Conservation (phyloP, 2,329 filamentous ascomycete genomes). For the Macrophomina pseudophaseolina region DNA sequence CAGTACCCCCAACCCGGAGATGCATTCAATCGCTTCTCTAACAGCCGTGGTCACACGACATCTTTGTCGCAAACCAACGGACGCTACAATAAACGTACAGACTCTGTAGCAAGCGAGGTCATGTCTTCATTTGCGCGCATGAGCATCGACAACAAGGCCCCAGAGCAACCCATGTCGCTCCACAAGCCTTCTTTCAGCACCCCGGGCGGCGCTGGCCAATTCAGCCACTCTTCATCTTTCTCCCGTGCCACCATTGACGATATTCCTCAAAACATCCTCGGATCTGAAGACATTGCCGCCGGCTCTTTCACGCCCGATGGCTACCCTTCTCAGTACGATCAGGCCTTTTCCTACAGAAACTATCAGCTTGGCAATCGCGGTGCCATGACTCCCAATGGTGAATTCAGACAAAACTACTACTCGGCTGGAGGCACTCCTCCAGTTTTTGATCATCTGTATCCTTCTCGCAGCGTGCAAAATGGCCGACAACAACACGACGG, state of each 20-base stretch:
- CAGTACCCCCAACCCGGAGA: constrained; percentile 41
- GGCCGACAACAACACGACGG: constrained; percentile 43
- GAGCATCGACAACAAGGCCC: constrained; percentile 40
- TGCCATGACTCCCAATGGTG: constrained; percentile 46
- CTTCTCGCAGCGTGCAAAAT: constrained; percentile 48
- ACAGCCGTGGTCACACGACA: constrained; percentile 52
- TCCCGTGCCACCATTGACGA: constrained; percentile 32
- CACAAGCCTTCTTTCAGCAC: constrained; percentile 43
- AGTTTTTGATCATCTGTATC: constrained; percentile 49
- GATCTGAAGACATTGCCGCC: constrained; percentile 33
- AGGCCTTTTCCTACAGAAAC: constrained; percentile 44
- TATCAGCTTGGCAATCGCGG: constrained; percentile 52
- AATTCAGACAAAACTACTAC: constrained; percentile 56
- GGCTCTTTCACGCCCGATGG: constrained; percentile 45
- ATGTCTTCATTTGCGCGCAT: constrained; percentile 42
- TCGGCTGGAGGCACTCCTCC: constrained; percentile 52
- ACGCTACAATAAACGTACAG: constrained; percentile 46
- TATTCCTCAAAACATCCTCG: constrained; percentile 30
- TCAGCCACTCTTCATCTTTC: constrained; percentile 29
- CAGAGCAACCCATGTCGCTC: constrained; percentile 38
- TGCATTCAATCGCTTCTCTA: constrained; percentile 36
- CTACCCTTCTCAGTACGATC: constrained; percentile 39
- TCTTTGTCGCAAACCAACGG: constrained; percentile 57
- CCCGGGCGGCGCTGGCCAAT: constrained; percentile 34
- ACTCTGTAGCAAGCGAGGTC: constrained; percentile 46